phyloP scores from a whole-genome alignment of 73 alveolate species.

The Effrenium voratum region DNA sequence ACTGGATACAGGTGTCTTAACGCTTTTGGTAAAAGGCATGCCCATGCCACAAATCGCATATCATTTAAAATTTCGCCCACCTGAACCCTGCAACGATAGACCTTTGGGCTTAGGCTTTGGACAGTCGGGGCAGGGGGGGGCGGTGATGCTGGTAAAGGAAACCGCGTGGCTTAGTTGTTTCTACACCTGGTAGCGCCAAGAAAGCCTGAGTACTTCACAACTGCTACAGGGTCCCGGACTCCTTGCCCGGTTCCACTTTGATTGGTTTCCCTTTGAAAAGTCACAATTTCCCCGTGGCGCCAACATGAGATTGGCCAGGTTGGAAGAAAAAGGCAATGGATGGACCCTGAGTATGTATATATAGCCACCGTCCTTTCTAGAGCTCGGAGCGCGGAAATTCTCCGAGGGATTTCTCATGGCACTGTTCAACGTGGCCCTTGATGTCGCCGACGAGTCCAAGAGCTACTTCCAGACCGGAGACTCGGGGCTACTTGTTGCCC shows the following conservation, averaged over 20 bases:
- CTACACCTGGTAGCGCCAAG: too few species aligned
- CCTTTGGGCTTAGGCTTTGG: too few species aligned
- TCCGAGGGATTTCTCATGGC: slow-evolving; percentile 69
- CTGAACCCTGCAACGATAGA: too few species aligned
- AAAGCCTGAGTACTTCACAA: too few species aligned
- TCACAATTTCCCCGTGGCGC: not conserved
- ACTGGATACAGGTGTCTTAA: too few species aligned
- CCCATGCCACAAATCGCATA: too few species aligned
- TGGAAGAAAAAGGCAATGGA: not conserved
- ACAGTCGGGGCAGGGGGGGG: too few species aligned
- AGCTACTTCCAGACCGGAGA: slow-evolving; percentile 67
- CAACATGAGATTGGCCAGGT: not conserved
- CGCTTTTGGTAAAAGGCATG: too few species aligned
- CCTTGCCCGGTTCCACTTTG: not conserved
- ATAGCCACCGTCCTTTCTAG: not conserved
- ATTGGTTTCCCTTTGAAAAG: not conserved
- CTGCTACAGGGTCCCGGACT: not conserved
- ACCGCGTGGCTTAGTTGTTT: too few species aligned
- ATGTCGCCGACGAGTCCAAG: slow-evolving; percentile 45
- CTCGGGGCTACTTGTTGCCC: too few species aligned
- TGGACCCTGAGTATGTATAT: not conserved
- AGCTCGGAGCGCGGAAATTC: not conserved
- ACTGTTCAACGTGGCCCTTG: slow-evolving; percentile 41
- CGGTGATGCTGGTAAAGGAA: too few species aligned
- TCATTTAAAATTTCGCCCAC: too few species aligned